Percentiles rank a stretch among this genome's conserved stretches.
Conservation (phyloP, 495 filamentous ascomycete species). For the Trichoderma virens region DNA sequence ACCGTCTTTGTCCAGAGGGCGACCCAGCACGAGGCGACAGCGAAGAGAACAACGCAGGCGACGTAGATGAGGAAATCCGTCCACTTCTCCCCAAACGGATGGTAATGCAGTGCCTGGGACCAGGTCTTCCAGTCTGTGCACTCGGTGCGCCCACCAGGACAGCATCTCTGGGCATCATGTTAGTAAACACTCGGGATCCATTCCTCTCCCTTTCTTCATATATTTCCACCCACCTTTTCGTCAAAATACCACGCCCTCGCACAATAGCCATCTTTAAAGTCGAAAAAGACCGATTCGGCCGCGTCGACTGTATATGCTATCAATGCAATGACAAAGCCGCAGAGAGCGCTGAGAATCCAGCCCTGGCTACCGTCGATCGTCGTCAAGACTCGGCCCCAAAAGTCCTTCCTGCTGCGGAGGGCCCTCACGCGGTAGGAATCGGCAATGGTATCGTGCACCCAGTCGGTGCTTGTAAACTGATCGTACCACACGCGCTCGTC, state of each 20-base stretch:
- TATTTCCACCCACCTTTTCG: slow-evolving; percentile 43
- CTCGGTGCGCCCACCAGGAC: slow-evolving; percentile 43
- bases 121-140: slow-evolving; percentile 73
- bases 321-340: slow-evolving; percentile 77
- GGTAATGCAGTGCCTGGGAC: slow-evolving; percentile 56
- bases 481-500: slow-evolving; percentile 98
- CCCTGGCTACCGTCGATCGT: slow-evolving; percentile 87
- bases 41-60: slow-evolving; percentile 58
- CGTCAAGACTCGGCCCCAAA: slow-evolving; percentile 67
- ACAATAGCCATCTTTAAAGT: slow-evolving; percentile 88
- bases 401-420: slow-evolving; percentile 71
- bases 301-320: slow-evolving; percentile 88
- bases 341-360: slow-evolving; percentile 88
- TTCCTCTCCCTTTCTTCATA: neutral
- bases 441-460: slow-evolving; percentile 96
- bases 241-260: slow-evolving; percentile 59
- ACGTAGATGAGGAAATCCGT: slow-evolving; percentile 74
- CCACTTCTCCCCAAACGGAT: slow-evolving; percentile 47
- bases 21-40: slow-evolving; percentile 67
- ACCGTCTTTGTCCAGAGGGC: slow-evolving; percentile 85
- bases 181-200: neutral
- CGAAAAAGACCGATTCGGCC: slow-evolving; percentile 74
- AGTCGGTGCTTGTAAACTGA: slow-evolving; percentile 97
- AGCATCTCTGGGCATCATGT: slow-evolving; percentile 50
- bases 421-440: slow-evolving; percentile 84